Conservation (phyloP, 1,284 basidiomycete species). For the Rhizoctonia solani region DNA sequence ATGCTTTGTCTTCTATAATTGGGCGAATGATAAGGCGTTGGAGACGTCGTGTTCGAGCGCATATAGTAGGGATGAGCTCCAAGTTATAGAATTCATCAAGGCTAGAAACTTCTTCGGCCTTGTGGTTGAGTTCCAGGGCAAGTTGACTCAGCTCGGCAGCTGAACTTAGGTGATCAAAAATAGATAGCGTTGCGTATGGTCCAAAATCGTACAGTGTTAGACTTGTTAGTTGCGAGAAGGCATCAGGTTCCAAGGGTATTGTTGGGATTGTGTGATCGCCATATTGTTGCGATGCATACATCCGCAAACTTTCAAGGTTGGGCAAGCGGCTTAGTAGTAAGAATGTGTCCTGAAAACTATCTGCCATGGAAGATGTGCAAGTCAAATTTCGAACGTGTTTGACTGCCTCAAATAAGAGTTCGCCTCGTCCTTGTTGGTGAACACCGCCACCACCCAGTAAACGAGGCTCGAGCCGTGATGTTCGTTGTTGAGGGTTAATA, state of each 20-base stretch:
- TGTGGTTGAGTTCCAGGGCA: not conserved
- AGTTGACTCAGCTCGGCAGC: not conserved
- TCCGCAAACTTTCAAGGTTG: not conserved
- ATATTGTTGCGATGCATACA: not conserved
- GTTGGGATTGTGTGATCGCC: not conserved
- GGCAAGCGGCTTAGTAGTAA: not conserved
- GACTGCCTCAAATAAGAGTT: not conserved
- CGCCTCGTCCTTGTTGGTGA: not conserved
- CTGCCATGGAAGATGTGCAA: not conserved
- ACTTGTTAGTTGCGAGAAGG: not conserved
- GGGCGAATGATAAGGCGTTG: not conserved
- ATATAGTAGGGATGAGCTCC: not conserved
- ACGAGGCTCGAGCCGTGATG: not conserved
- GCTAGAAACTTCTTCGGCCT: too few species aligned
- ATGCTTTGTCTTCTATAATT: not conserved
- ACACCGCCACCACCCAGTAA: not conserved
- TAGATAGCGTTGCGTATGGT: not conserved
- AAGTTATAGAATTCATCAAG: not conserved
- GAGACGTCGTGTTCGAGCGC: not conserved
- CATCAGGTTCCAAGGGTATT: not conserved
- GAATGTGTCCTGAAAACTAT: not conserved
- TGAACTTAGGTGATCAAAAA: not conserved
- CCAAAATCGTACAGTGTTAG: not conserved
- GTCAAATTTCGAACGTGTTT: not conserved
- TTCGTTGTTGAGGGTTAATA: not conserved